Base-by-base conservation (phyloP, 768 basidiomycete species). In the Termitomyces titanicus region DNA sequence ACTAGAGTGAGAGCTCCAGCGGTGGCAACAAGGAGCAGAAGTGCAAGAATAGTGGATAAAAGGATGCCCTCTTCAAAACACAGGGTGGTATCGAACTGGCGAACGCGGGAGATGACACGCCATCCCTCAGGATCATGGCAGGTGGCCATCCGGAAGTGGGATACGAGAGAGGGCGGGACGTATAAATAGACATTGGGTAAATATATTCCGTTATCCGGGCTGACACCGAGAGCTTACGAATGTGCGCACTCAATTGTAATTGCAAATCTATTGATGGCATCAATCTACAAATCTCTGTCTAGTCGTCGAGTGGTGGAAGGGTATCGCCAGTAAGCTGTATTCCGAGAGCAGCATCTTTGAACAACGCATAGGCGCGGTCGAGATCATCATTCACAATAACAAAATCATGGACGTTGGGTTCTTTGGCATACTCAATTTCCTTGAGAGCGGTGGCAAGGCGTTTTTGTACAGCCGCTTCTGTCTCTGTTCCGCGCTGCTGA, bases 301-400 rank as follows among this genome's bases (percentile, higher is more conserved):
- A 53, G n/a, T 64, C 83, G 57, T 87, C 80, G 45, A 89, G 68
- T 11, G 76, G 71, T 4, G 94, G 94, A 47, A 96, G 72, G 35
- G 57, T 58, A 70, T 95, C 92, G 13, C 84, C 79, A 25, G 66
- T 66, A 24, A 81, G 72, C 40, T 71, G 65, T 52, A 89, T 83
- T 22, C 91, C 94, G 37, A 89, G 75, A 0, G 93, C 91, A 18
- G 94, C 79, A 55, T 74, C 73, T 68, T 83, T 86, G 66, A 98
- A 85, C n/a, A 87, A 68, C 0, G 72, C 70, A 68, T 95, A 96
- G 8, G 95, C 92, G 15, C 82, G 72, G 43, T 95, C 90, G 13
- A 96, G 68, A 65, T 95, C 84, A 63, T 94, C 94, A 70, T 98
- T 98, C 56, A 98, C 84, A 56, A 98, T 85, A 54, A 97, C 82